Base-by-base conservation (phyloP, 768 basidiomycete genomes). In the Leccinum subtestaceum region DNA sequence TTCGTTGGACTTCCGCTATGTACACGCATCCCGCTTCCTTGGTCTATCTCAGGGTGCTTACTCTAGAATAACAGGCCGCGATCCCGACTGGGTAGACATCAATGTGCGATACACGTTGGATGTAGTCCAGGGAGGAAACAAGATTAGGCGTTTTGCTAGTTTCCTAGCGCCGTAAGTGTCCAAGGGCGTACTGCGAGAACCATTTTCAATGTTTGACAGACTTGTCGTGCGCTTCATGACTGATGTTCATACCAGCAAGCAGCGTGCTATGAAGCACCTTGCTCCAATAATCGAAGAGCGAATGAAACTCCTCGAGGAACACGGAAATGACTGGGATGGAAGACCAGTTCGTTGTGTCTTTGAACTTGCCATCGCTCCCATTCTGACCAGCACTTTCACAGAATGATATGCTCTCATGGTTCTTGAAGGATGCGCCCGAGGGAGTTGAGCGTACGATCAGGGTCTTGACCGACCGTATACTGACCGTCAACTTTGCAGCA, bases 81-180 rank as follows among this genome's bases (percentile, higher is more conserved):
- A 60, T 8, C 38, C 45, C 0, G 52, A 60, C 3, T 60, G 60
- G 60, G 27, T 60, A 15, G 47, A 53, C 25, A n/a, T 60, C 15
- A 53, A 32, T 23, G 15, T 59, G n/a, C 27, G 17, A 10, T 32
- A 10, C 12, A n/a, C 52, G 13, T 0, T 34, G 2, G 38, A 29
- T n/a, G 4, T 29, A 6, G 3, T 43, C 5, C 23, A 12, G 6
- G 15, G 4, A 3, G 49, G 53, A 3, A 3, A 45, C 7, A n/a
- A n/a, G 10, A 27, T 40, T 1, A 15, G 53, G 15, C 17, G 34
- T 12, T 51, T 51, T 27, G 27, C 31, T 0, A 15, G 9, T 10
- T 32, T 32, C 7, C 27, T 34, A 32, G 31, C 17, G 5, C 27
- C 50, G 46, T 40, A 15, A 56, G 64, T 57, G 27, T 47, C 11